phyloP scores from a whole-genome alignment of 2,329 filamentous ascomycete genomes.

The Epichloe typhina region DNA sequence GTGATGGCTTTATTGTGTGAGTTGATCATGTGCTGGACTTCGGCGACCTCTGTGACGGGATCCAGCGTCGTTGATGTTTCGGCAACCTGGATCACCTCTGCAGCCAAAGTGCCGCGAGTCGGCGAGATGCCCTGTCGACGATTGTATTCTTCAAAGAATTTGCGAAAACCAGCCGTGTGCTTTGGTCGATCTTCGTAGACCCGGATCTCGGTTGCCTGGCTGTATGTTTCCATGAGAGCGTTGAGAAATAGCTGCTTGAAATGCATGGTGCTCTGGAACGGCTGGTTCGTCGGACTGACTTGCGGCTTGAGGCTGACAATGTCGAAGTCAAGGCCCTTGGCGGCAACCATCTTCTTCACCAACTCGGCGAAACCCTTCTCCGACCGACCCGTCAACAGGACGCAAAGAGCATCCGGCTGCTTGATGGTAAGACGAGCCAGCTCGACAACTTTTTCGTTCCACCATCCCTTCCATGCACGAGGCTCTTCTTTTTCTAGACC shows the following conservation, averaged over 20 bases:
- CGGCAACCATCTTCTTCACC: conserved; percentile 65
- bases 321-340: conserved; percentile 74
- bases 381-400: conserved; percentile 76
- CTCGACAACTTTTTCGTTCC: conserved; percentile 83
- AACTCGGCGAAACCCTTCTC: conserved; percentile 67
- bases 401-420: conserved; percentile 71
- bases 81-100: conserved; percentile 76
- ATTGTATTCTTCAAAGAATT: conserved; percentile 75
- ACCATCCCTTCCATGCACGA: conserved; percentile 82
- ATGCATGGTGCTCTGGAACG: conserved; percentile 69
- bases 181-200: conserved; percentile 55
- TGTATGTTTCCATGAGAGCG: conserved; percentile 76
- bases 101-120: conserved; percentile 50
- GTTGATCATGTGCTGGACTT: conserved; percentile 83
- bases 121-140: conserved; percentile 33
- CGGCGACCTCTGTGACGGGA: conserved; percentile 64
- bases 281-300: conserved; percentile 66
- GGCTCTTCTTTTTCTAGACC: conserved; percentile 72
- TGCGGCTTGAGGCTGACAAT: conserved; percentile 78
- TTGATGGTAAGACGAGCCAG: conserved; percentile 69
- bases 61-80: conserved; percentile 63
- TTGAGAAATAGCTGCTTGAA: conserved; percentile 85
- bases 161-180: conserved; percentile 69
- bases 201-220: conserved; percentile 66
- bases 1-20: conserved; percentile 54